These are phyloP conservation scores for Epichloe sp. DNA, from an alignment of 2,329 filamentous ascomycete species.

Conservation along the genomic window DNA sequence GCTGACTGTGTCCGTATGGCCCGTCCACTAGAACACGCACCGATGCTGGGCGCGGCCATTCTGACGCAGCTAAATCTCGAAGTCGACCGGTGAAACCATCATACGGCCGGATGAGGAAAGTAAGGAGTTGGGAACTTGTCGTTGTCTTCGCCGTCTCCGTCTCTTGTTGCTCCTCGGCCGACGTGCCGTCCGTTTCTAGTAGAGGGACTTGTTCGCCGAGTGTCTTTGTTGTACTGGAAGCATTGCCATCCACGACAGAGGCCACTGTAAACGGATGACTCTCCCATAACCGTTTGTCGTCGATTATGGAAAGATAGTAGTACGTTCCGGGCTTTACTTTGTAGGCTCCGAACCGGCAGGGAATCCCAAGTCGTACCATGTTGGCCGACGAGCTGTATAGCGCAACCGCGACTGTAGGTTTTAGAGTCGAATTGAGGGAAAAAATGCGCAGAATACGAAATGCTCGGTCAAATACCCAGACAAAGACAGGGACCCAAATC, in stretches of 20 bases:
- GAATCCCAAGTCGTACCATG: slow-evolving; percentile 28
- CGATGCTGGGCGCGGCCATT: slow-evolving; percentile 13
- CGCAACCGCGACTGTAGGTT: slow-evolving; percentile 21
- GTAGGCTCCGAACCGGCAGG: slow-evolving; percentile 21
- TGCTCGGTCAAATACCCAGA: slow-evolving; percentile 38
- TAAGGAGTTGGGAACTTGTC: slow-evolving; percentile 14
- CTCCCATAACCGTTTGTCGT: slow-evolving; percentile 29
- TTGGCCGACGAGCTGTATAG: slow-evolving; percentile 25
- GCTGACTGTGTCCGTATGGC: slow-evolving; percentile 28
- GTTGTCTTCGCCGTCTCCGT: not conserved
- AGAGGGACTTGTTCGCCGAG: slow-evolving; percentile 21
- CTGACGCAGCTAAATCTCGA: slow-evolving; percentile 14
- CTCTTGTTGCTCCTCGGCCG: slow-evolving; percentile 1
- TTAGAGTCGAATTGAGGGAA: slow-evolving; percentile 25
- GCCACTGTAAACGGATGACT: slow-evolving; percentile 38
- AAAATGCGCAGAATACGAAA: slow-evolving; percentile 30
- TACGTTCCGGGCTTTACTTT: slow-evolving; percentile 27
- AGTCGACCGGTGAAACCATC: slow-evolving; percentile 30
- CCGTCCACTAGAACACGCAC: slow-evolving; percentile 30
- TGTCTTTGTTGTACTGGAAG: slow-evolving; percentile 6
- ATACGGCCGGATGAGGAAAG: slow-evolving; percentile 33
- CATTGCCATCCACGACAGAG: slow-evolving; percentile 11
- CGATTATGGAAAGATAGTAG: slow-evolving; percentile 32
- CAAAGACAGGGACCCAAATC: slow-evolving; percentile 33
- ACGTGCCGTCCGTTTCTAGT: slow-evolving; percentile 11